Evolutionary conservation across 208 protist species (phyloP), one percentile per base, ranked within the genome.

Genomic region (Trypanosoma rangeli): DNA sequence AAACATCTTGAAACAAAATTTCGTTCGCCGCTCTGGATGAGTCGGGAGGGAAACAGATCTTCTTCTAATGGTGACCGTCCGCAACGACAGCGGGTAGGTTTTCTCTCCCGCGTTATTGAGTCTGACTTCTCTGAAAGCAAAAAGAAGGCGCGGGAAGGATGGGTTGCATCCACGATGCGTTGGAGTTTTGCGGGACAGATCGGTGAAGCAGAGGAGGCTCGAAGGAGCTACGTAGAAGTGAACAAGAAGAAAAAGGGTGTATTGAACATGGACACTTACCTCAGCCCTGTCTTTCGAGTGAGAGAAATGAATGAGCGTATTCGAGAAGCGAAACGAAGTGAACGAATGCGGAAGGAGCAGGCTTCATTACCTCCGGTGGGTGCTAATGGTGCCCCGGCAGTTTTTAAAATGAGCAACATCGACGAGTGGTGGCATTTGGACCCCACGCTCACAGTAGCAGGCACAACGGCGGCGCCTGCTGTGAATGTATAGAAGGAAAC

Each of bases 331-430:
- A 72, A 79, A 33, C 52, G 65, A 55, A 75, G 73, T 22, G 29
- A 72, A 69, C 59, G 70, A 13, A 55, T 54, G 9, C 74, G 73
- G 0, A 63, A 61, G 24, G 58, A 70, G 13, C 70, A 78, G 53
- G 73, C 64, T 0, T 64, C 73, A 1, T 46, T 83, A 49, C 26
- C 73, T 18, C 64, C 82, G 10, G 70, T 82, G 62, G 64, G 63
- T 28, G 39, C 49, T 0, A 37, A 49, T 2, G 55, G 77, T 8
- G 76, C 56, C 0, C 90, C 85, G 3, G 62, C 49, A 15, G 79
- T 83, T 31, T 93, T 90, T 54, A 95, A 87, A 68, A 85, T 95
- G 84, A 88, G 84, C 70, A 95, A 95, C 68, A 84, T 83, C 16
- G 81, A 90, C 42, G 73, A 86, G 61, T 95, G 90, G 87, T 92